These are phyloP conservation scores for Candida nitratophila DNA, from an alignment of 805 yeast species.

Conservation along the genomic window DNA sequence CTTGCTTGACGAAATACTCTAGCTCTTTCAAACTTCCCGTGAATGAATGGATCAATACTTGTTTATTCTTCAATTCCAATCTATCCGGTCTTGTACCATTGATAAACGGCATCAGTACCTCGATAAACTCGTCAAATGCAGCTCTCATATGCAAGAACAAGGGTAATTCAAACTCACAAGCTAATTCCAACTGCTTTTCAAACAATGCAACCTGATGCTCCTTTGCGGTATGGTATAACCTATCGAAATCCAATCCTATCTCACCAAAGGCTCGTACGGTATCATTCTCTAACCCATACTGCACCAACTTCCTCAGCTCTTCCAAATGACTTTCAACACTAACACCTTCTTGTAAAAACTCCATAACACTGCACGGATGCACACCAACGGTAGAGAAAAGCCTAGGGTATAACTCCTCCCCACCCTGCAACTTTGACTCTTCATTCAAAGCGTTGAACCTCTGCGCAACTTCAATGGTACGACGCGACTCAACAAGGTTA, in stretches of 20 bases:
- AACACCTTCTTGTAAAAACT: constrained; percentile 27
- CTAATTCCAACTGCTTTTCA: constrained; percentile 62
- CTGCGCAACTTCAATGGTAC: constrained; percentile 51
- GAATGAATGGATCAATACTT: constrained; percentile 92
- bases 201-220: constrained; percentile 66
- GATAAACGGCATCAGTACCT: constrained; percentile 56
- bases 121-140: constrained; percentile 73
- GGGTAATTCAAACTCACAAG: constrained; percentile 57
- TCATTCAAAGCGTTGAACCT: constrained; percentile 6
- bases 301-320: constrained; percentile 41
- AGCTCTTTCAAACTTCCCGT: constrained; percentile 75
- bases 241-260: constrained; percentile 90
- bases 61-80: constrained; percentile 24
- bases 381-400: constrained; percentile 80
- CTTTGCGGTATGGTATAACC: constrained; percentile 68
- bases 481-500: constrained; percentile 54
- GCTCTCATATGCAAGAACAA: constrained; percentile 86
- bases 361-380: constrained; percentile 85
- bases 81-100: constrained; percentile 29
- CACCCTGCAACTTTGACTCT: no score
- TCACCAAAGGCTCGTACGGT: constrained; percentile 85
- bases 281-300: constrained; percentile 40
- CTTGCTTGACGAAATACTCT: constrained; percentile 44
- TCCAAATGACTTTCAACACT: constrained; percentile 35
- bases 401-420: constrained; percentile 19